These are phyloP conservation scores for Penicillium hordei DNA, from an alignment of 2,329 filamentous ascomycete species.

Conservation along the genomic window DNA sequence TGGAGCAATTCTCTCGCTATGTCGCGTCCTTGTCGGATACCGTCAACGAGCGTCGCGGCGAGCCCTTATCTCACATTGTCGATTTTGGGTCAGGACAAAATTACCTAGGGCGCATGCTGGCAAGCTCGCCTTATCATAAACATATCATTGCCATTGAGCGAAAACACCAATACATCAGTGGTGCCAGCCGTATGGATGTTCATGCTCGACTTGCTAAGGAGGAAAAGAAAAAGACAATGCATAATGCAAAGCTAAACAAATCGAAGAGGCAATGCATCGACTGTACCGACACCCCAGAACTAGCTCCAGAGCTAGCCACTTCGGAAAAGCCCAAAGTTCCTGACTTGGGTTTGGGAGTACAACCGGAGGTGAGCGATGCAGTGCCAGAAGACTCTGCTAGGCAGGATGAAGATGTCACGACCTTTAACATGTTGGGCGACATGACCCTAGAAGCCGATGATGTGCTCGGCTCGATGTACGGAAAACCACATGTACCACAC, in stretches of 20 bases:
- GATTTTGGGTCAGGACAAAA: slow-evolving; percentile 98
- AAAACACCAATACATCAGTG: slow-evolving; percentile 78
- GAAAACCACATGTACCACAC: slow-evolving; percentile 1
- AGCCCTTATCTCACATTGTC: slow-evolving; percentile 75
- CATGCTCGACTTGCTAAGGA: slow-evolving; percentile 72
- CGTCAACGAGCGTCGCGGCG: slow-evolving; percentile 50
- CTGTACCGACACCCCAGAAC: slow-evolving; percentile 18
- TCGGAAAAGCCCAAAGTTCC: slow-evolving; percentile 6
- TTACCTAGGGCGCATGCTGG: slow-evolving; percentile 85
- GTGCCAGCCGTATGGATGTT: slow-evolving; percentile 82
- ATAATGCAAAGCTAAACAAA: slow-evolving; percentile 40
- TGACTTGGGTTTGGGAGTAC: slow-evolving; percentile 3
- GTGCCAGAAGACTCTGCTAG: slow-evolving; percentile 11
- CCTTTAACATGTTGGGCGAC: slow-evolving; percentile 37
- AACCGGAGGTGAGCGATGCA: slow-evolving; percentile 3
- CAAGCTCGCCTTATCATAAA: slow-evolving; percentile 79
- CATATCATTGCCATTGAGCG: slow-evolving; percentile 90
- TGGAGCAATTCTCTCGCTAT: slow-evolving; percentile 84
- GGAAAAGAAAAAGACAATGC: slow-evolving; percentile 64
- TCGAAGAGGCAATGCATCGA: slow-evolving; percentile 51
- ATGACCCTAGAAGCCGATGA: slow-evolving; percentile 36
- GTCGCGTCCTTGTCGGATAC: slow-evolving; percentile 65
- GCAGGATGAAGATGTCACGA: slow-evolving; percentile 27
- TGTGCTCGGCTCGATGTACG: slow-evolving; percentile 15
- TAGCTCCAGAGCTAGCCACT: slow-evolving; percentile 2